These are phyloP conservation scores for Monilinia aucupariae DNA, from an alignment of 2,329 filamentous ascomycete genomes.

Conservation along the genomic window DNA sequence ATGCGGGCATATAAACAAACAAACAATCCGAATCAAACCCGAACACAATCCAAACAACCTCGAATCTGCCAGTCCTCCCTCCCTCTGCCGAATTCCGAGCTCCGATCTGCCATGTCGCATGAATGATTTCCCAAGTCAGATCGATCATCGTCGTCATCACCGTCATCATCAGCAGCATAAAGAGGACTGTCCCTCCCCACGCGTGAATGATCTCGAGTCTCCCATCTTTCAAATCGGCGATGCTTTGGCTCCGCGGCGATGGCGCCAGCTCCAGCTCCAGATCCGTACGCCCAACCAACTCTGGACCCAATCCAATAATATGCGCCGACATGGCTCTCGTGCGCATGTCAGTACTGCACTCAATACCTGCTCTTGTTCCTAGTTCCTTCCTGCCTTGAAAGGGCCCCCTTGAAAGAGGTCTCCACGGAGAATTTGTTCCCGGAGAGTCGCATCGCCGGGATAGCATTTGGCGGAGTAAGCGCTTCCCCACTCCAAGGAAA, in stretches of 20 bases:
- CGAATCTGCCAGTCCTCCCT: background rate
- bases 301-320: background rate
- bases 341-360: slow-evolving; percentile 5
- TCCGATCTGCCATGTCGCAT: background rate
- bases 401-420: background rate
- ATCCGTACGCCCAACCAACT: background rate
- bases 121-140: background rate
- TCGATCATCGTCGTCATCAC: background rate
- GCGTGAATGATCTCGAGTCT: background rate
- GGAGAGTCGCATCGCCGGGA: background rate
- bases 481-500: background rate
- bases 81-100: too few relatives aligned
- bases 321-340: background rate
- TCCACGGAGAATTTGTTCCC: slow-evolving; percentile 2
- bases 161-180: background rate
- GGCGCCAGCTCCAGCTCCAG: background rate
- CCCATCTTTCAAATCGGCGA: background rate
- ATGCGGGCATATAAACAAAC: too few relatives aligned
- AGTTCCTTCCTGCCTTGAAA: background rate
- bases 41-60: slow-evolving; percentile 8
- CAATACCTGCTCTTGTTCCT: background rate
- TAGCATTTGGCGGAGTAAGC: slow-evolving; percentile 10
- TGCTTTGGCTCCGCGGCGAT: background rate
- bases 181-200: background rate
- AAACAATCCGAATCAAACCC: too few relatives aligned